Evolutionary conservation across 805 yeast species (phyloP), one percentile per base, ranked within the genome.

Genomic region (Nakazawaea holstii): DNA sequence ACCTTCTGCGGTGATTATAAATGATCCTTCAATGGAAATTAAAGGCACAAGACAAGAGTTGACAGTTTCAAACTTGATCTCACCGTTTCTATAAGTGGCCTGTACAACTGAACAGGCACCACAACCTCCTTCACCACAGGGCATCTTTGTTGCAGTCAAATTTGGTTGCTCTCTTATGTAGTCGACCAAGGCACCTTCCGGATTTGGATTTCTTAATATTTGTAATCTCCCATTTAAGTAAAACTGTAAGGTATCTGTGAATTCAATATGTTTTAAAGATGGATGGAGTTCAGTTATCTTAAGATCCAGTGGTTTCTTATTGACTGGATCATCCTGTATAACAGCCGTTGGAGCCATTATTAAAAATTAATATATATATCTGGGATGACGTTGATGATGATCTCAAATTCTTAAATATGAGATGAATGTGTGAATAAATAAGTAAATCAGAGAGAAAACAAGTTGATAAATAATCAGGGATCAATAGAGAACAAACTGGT

Each of bases 91-190:
- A 57, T 64, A 60, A 9, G 63, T 61, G 6, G 68, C 70, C 5
- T 72, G 54, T 8, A 71, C 69, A 28, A 73, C 70, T 2, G 77
- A 70, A 50, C 78, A 73, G 3, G 77, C 77, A 29, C 77, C 77
- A 55, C 78, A 73, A 4, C 78, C 78, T 17, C 77, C 77, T 53
- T 73, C 78, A 11, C 74, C 68, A 55, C 78, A 73, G 11, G 76
- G 76, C 15, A 73, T 66, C 52, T 73, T 73, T 9, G 77, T 71
- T 14, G 77, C 78, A 4, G 66, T 66, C 20, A 73, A 58, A 14
- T 64, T 64, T 27, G 65, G 63, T 20, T 53, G 56, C 2, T 62
- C 53, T 37, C 78, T 58, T 42, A 73, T 70, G 51, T 65, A 73
- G 43, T 72, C 76, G 10, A 72, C 60, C 37, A 73, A 59, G 2